Evolutionary conservation across 2,329 filamentous ascomycete species (phyloP).

Genomic region (Cryphonectria parasitica): DNA sequence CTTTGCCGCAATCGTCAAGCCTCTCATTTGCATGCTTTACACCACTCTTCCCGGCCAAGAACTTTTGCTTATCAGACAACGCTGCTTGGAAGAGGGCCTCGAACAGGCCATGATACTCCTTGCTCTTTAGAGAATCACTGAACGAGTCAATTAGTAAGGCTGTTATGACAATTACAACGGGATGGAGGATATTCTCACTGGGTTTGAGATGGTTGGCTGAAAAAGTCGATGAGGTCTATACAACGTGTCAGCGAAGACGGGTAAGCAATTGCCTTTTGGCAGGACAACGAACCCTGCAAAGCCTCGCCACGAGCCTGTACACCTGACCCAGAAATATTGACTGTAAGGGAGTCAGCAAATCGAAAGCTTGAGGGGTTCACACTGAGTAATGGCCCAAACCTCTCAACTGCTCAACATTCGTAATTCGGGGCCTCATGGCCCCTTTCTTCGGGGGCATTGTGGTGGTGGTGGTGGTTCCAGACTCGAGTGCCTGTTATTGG

Average conservation of each 20-base stretch:
- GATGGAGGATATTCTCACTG: slow-evolving; percentile 19
- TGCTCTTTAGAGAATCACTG: slow-evolving; percentile 64
- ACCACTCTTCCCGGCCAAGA: slow-evolving; percentile 55
- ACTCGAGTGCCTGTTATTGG: neutral
- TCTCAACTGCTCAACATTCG: slow-evolving; percentile 26
- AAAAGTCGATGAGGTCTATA: slow-evolving; percentile 26
- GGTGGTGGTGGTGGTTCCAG: neutral
- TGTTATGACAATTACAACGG: neutral
- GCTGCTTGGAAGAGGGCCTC: slow-evolving; percentile 77
- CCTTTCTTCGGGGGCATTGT: slow-evolving; percentile 26
- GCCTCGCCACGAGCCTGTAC: slow-evolving; percentile 22
- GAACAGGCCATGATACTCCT: slow-evolving; percentile 79
- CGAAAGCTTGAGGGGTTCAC: neutral
- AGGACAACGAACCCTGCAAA: slow-evolving; percentile 18
- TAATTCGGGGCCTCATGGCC: slow-evolving; percentile 19
- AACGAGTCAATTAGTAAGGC: neutral
- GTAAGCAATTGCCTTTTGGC: neutral
- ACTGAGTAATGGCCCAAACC: neutral
- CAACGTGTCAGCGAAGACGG: neutral
- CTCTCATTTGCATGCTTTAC: slow-evolving; percentile 54
- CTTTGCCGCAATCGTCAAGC: slow-evolving; percentile 70
- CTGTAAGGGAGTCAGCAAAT: slow-evolving; percentile 7
- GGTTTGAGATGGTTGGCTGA: slow-evolving; percentile 12
- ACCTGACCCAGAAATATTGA: slow-evolving; percentile 2
- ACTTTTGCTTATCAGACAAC: slow-evolving; percentile 68